phyloP scores from a whole-genome alignment of 345 rosid genomes.

The Isatis tinctoria region DNA sequence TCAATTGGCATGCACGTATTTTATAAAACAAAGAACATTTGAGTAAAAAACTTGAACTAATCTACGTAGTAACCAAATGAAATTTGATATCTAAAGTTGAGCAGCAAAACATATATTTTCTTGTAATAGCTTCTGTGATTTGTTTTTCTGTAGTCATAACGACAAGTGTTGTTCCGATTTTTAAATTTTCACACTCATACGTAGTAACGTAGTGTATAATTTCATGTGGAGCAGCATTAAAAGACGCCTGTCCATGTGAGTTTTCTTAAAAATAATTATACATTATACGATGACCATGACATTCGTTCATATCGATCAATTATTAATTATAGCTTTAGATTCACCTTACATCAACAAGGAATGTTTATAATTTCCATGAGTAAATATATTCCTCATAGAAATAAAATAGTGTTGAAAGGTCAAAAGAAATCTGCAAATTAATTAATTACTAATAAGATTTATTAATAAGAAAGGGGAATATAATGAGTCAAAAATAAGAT shows the following conservation, averaged over 20 bases:
- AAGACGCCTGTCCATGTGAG: background rate
- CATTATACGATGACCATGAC: background rate
- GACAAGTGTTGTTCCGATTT: background rate
- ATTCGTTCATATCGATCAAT: background rate
- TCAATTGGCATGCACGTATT: background rate
- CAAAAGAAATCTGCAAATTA: slow-evolving; percentile 12
- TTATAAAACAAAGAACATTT: background rate
- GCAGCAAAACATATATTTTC: too few relatives aligned
- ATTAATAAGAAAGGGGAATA: background rate
- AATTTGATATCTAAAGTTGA: too few relatives aligned
- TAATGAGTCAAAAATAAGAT: background rate
- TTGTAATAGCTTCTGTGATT: too few relatives aligned
- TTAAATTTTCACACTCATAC: background rate
- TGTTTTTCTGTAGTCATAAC: too few relatives aligned
- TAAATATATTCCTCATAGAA: background rate
- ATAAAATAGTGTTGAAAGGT: background rate
- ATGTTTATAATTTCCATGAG: background rate
- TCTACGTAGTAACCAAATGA: too few relatives aligned
- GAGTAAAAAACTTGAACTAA: background rate
- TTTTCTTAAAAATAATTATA: background rate
- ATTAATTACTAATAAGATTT: background rate
- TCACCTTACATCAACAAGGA: slow-evolving; percentile 2
- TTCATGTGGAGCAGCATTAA: background rate
- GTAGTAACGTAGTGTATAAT: background rate
- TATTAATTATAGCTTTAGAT: background rate